Percentiles rank a stretch among this genome's conserved stretches.
Conservation (phyloP, 2,329 filamentous ascomycete species). For the Talaromyces piceae region DNA sequence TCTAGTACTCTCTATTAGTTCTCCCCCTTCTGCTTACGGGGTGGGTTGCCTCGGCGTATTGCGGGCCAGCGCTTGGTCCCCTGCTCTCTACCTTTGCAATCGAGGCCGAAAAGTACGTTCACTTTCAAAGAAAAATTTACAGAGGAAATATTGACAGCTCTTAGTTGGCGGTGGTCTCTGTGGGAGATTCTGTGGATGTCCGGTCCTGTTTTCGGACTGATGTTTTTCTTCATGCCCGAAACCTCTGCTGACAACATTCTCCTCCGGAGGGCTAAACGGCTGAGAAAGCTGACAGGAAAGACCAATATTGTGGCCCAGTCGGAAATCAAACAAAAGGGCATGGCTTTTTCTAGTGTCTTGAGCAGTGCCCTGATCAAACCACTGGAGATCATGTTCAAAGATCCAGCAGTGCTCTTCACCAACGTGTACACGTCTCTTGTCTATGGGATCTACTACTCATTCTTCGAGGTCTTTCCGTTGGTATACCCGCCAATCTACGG, state of each 20-base stretch:
- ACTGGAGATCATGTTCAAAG: slow-evolving; percentile 54
- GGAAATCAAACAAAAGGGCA: slow-evolving; percentile 37
- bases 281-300: slow-evolving; percentile 55
- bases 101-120: slow-evolving; percentile 28
- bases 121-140: too few relatives aligned
- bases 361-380: slow-evolving; percentile 34
- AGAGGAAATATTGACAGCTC: too few relatives aligned
- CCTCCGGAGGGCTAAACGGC: slow-evolving; percentile 52
- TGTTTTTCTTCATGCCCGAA: slow-evolving; percentile 59
- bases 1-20: too few relatives aligned
- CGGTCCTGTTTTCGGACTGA: slow-evolving; percentile 50
- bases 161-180: slow-evolving; percentile 56
- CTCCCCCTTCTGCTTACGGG: too few relatives aligned
- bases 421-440: slow-evolving; percentile 57
- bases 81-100: slow-evolving; percentile 56
- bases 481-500: slow-evolving; percentile 54
- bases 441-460: slow-evolving; percentile 46
- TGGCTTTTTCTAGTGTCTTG: neutral
- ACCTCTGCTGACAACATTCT: slow-evolving; percentile 56
- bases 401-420: slow-evolving; percentile 57
- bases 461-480: slow-evolving; percentile 59
- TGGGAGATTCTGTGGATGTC: slow-evolving; percentile 57
- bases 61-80: slow-evolving; percentile 50
- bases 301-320: slow-evolving; percentile 51
- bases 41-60: neutral